Conservation (phyloP, 2,329 filamentous ascomycete species). For the Arthrinium puccinioides region DNA sequence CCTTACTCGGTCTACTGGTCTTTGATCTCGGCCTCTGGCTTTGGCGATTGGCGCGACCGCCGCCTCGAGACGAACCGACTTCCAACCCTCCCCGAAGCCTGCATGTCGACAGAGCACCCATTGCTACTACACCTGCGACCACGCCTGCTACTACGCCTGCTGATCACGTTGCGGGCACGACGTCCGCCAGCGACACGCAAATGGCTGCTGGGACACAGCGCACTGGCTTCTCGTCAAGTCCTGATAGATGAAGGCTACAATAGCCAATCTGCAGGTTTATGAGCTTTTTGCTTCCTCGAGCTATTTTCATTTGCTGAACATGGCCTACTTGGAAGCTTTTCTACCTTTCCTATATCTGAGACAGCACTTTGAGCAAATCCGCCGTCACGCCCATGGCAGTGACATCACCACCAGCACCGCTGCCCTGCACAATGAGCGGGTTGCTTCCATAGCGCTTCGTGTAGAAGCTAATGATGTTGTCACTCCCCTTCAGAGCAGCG, state of each 20-base stretch:
- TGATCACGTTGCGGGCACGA: background rate
- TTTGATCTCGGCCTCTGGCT: conserved; percentile 47
- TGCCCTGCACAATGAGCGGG: conserved; percentile 90
- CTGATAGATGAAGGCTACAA: conserved; percentile 1
- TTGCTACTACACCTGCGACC: background rate
- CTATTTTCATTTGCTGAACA: no score
- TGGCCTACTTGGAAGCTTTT: no score
- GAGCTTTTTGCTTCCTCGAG: no score
- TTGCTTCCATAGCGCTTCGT: conserved; percentile 89
- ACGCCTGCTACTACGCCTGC: background rate
- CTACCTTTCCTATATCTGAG: conserved; percentile 46
- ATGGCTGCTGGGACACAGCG: background rate
- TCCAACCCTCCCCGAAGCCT: no score
- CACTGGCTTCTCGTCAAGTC: background rate
- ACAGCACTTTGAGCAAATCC: conserved; percentile 83
- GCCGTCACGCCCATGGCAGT: conserved; percentile 97
- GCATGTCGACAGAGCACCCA: no score
- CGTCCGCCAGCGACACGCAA: background rate
- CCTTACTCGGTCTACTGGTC: conserved; percentile 37
- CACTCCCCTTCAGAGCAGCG: conserved; percentile 89
- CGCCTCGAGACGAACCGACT: conserved; percentile 9
- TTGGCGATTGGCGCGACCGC: conserved; percentile 33
- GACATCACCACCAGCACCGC: conserved; percentile 87
- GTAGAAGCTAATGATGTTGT: conserved; percentile 99
- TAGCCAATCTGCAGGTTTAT: background rate